Percentiles rank a stretch among this genome's conserved stretches.
Evolutionary conservation across 352 stramenopile genomes (phyloP).

Genomic region (Globisporangium ultimum): DNA sequence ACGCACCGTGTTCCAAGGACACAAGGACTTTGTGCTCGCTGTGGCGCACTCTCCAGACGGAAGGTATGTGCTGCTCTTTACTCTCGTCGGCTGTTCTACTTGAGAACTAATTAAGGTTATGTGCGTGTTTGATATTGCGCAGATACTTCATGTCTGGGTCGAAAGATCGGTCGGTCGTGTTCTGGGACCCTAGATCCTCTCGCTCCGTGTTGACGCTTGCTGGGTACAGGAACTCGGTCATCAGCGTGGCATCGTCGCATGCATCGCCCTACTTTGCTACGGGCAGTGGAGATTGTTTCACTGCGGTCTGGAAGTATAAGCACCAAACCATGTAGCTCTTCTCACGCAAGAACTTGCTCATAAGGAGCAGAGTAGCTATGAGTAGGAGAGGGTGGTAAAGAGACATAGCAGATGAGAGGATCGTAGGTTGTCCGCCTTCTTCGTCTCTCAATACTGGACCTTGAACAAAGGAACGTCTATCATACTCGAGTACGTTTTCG

Average conservation of each 20-base stretch:
- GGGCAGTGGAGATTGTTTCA: conserved; percentile 79
- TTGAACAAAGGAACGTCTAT: too few relatives aligned
- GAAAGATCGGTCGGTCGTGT: conserved; percentile 84
- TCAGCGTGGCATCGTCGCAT: conserved; percentile 81
- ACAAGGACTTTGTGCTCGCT: conserved; percentile 87
- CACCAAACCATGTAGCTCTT: conserved; percentile 73
- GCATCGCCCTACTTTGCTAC: conserved; percentile 85
- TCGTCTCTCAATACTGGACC: too few relatives aligned
- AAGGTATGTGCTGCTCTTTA: conserved; percentile 39
- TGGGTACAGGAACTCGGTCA: conserved; percentile 84
- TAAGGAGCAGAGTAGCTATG: too few relatives aligned
- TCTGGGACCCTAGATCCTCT: conserved; percentile 81
- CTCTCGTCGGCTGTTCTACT: background rate
- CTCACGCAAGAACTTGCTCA: too few relatives aligned
- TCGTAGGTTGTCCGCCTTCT: too few relatives aligned
- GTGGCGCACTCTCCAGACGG: conserved; percentile 83
- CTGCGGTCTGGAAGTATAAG: conserved; percentile 86
- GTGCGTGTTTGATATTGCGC: conserved; percentile 15
- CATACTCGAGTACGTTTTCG: too few relatives aligned
- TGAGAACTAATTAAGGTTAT: background rate
- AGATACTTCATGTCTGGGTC: conserved; percentile 86
- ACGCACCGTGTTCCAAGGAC: conserved; percentile 84
- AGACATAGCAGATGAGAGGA: too few relatives aligned
- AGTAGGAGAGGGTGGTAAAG: too few relatives aligned
- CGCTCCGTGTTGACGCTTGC: conserved; percentile 79